Conservation (phyloP, 768 basidiomycete species). For the Butyriboletus loyo region DNA sequence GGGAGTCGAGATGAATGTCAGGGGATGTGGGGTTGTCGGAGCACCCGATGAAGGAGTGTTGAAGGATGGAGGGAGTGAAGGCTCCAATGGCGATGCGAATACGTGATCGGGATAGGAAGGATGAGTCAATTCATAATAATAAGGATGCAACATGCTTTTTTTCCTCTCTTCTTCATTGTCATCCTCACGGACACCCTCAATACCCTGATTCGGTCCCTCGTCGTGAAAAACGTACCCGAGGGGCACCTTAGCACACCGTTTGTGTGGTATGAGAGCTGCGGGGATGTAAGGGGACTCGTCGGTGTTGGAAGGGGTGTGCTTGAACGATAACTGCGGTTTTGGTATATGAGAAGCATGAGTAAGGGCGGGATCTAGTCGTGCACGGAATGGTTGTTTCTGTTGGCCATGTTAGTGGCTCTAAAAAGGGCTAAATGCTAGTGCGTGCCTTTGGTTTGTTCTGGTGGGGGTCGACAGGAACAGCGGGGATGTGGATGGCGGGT, state of each 20-base stretch:
- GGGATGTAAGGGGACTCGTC: constrained; percentile 64
- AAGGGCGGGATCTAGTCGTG: constrained; percentile 55
- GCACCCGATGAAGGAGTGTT: constrained; percentile 41
- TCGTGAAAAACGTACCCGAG: constrained; percentile 58
- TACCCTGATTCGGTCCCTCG: constrained; percentile 21
- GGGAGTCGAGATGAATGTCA: constrained; percentile 66
- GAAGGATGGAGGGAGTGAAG: constrained; percentile 56
- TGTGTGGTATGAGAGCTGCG: constrained; percentile 52
- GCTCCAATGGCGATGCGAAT: constrained; percentile 48
- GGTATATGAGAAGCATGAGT: constrained; percentile 71
- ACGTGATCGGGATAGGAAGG: constrained; percentile 67
- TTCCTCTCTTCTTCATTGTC: constrained; percentile 18
- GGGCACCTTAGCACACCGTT: constrained; percentile 82
- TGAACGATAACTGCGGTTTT: constrained; percentile 84
- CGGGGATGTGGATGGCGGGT: constrained; percentile 59
- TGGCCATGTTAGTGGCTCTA: constrained; percentile 7
- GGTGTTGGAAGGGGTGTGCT: constrained; percentile 53
- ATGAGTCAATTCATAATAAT: constrained; percentile 80
- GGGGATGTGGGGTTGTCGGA: constrained; percentile 34
- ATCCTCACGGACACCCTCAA: constrained; percentile 10
- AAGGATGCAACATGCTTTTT: constrained; percentile 59
- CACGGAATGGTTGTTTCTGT: constrained; percentile 37
- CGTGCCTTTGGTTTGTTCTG: constrained; percentile 34
- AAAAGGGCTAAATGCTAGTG: neutral
- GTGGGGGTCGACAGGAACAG: constrained; percentile 18